phyloP scores from a whole-genome alignment of 495 filamentous ascomycete genomes.

The Aspergillus nanangensis region DNA sequence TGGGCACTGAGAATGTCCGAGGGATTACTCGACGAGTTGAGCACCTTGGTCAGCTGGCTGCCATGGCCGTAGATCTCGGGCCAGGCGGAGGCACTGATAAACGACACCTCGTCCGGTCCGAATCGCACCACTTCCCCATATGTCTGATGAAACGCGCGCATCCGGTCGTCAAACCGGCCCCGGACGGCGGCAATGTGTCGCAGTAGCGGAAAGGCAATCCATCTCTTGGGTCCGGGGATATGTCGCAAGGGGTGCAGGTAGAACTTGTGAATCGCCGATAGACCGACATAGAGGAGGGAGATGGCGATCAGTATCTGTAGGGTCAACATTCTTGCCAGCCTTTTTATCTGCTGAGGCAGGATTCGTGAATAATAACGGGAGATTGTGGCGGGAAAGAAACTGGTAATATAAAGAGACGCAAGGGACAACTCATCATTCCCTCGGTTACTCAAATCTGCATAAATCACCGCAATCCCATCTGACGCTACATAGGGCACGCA shows the following conservation, averaged over 20 bases:
- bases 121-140: conserved; percentile 43
- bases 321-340: too few relatives aligned
- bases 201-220: conserved; percentile 2
- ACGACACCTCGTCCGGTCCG: conserved; percentile 48
- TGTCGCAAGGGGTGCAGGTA: conserved; percentile 1
- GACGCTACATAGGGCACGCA: too few relatives aligned
- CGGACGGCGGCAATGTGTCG: conserved; percentile 4
- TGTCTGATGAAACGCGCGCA: neutral
- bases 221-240: conserved; percentile 9
- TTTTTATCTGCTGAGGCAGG: too few relatives aligned
- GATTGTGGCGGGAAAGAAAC: too few relatives aligned
- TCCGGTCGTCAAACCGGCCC: neutral
- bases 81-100: conserved; percentile 44
- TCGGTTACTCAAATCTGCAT: too few relatives aligned
- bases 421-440: too few relatives aligned
- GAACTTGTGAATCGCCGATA: neutral
- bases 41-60: neutral
- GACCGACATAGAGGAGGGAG: too few relatives aligned
- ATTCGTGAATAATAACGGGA: too few relatives aligned
- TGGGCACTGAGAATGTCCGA: conserved; percentile 17
- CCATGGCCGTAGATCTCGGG: conserved; percentile 21
- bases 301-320: too few relatives aligned
- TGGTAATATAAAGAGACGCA: too few relatives aligned
- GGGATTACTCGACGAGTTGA: neutral
- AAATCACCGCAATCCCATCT: too few relatives aligned